phyloP scores from a whole-genome alignment of 2,329 filamentous ascomycete genomes.

The Penicillium occitanis region DNA sequence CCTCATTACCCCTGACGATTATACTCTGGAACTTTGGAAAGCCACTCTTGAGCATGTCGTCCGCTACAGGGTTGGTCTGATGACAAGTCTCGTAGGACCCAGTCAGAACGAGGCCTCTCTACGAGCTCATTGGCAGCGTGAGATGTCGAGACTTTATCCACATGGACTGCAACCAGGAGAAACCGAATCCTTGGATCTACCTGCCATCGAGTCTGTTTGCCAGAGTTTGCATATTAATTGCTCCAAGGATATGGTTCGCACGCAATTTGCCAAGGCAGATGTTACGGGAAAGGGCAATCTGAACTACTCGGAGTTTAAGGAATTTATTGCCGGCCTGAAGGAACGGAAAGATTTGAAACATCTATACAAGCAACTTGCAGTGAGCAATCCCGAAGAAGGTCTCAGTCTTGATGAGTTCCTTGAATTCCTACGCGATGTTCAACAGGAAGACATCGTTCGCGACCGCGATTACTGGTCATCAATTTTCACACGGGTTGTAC shows the following conservation, averaged over 20 bases:
- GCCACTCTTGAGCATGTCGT: slow-evolving; percentile 80
- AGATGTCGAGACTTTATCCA: slow-evolving; percentile 70
- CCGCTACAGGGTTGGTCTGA: slow-evolving; percentile 81
- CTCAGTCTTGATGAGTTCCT: slow-evolving; percentile 74
- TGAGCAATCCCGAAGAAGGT: slow-evolving; percentile 58
- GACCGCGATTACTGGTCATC: slow-evolving; percentile 67
- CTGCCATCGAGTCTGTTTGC: slow-evolving; percentile 78
- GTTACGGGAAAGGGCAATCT: slow-evolving; percentile 63
- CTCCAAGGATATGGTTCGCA: slow-evolving; percentile 68
- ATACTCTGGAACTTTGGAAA: slow-evolving; percentile 76
- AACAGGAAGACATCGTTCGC: slow-evolving; percentile 71
- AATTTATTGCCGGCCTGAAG: slow-evolving; percentile 80
- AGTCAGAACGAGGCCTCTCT: slow-evolving; percentile 77
- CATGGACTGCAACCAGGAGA: slow-evolving; percentile 46
- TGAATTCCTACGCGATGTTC: slow-evolving; percentile 68
- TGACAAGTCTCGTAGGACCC: slow-evolving; percentile 79
- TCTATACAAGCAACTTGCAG: slow-evolving; percentile 66
- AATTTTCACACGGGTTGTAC: slow-evolving; percentile 69
- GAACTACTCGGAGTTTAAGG: slow-evolving; percentile 76
- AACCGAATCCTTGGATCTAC: slow-evolving; percentile 72
- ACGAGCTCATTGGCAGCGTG: slow-evolving; percentile 78
- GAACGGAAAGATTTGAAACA: slow-evolving; percentile 75
- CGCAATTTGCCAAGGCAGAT: slow-evolving; percentile 73
- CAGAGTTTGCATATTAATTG: slow-evolving; percentile 90
- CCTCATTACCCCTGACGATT: slow-evolving; percentile 73